phyloP scores from a whole-genome alignment of 225 moss, liverwort and hornwort species.

The Thuidium tamariscinum region DNA sequence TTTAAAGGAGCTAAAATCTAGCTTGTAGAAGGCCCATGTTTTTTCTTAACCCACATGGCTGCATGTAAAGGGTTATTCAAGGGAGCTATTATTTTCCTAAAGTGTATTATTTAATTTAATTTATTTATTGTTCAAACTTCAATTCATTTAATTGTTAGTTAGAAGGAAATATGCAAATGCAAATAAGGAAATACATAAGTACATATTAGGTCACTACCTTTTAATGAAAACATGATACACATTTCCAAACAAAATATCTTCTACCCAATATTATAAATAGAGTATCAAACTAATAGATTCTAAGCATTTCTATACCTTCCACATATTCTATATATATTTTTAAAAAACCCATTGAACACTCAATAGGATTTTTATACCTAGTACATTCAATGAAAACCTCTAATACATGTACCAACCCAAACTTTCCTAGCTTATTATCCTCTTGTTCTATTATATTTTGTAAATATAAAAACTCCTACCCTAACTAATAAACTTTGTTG shows the following conservation, averaged over 20 bases:
- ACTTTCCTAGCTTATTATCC: neutral
- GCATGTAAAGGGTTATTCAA: fast-evolving
- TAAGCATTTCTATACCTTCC: neutral
- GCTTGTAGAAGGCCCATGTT: fast-evolving
- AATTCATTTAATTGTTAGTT: neutral
- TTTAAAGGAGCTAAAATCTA: neutral
- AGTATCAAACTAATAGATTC: fast-evolving
- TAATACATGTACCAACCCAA: neutral
- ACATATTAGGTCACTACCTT: neutral
- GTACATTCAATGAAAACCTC: neutral
- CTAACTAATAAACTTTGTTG: neutral
- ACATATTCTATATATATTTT: neutral
- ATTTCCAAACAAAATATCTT: neutral
- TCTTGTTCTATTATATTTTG: no score
- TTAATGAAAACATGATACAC: fast-evolving
- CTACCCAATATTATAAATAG: neutral
- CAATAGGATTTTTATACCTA: neutral
- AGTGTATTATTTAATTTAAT: neutral
- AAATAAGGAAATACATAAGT: neutral
- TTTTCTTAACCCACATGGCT: fast-evolving
- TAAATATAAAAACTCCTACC: neutral
- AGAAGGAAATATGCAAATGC: neutral
- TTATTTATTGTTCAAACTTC: neutral
- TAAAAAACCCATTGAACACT: fast-evolving
- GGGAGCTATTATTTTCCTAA: neutral